Base-by-base conservation (phyloP, 164 flowering plant genomes). In the Hamamelis virginiana region DNA sequence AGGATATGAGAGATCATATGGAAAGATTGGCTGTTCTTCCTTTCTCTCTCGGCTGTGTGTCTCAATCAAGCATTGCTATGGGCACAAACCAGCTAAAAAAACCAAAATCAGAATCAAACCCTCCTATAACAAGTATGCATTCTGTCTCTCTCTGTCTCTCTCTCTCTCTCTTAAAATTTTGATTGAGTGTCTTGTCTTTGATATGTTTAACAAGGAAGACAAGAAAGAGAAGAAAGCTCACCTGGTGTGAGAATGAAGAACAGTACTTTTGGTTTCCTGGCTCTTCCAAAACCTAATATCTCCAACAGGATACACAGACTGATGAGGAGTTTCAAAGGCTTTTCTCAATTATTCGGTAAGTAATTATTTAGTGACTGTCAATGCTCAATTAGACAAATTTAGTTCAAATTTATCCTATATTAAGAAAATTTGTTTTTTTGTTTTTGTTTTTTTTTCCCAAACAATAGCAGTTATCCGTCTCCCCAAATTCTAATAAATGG, bases 11-110 rank as follows among this genome's bases (percentile, higher is more conserved):
- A 70, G 81, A 75, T 23, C 73, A 69, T n/a, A 82, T 78, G 82
- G 90, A 86, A 57, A 78, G 87, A 72, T 65, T 81, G 14, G 83
- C 74, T 1, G 69, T 85, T 64, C 86, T 87, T 73, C 91, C 91
- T 19, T 90, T 88, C 76, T 70, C 86, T 41, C 67, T 77, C 12
- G 88, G 95, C 26, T 86, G 95, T 64, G 76, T 78, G 55, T 87
- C 86, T 60, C 73, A 81, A 15, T 82, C 90, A 2, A 86, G 88
- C 41, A 73, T 83, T 5, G 82, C 73, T 33, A 80, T 84, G 13
- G 73, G 66, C 5, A 66, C 69, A 33, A 70, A 62, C 21, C 66
- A 67, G 0, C 59, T 74, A 12, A 81, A 73, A 65, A 80, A 79
- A 80, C 50, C 83, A 55, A 82, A 78, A 61, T 44, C 23, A 22